phyloP scores from a whole-genome alignment of 2,329 filamentous ascomycete genomes.

The Seiridium cupressi region DNA sequence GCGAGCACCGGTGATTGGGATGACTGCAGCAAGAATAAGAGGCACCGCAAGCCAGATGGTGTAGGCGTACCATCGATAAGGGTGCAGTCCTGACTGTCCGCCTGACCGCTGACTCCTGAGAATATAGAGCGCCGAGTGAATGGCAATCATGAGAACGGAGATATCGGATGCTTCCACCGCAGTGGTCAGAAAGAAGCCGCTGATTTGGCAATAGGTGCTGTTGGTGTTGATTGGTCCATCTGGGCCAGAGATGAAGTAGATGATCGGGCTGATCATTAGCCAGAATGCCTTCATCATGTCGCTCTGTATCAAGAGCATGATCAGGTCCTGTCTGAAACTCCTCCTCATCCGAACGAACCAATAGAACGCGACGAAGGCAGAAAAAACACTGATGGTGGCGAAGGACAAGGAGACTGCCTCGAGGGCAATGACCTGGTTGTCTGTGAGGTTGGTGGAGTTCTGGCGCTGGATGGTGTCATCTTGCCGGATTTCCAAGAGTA shows the following conservation, averaged over 20 bases:
- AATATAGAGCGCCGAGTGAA: conserved; percentile 72
- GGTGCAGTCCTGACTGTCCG: conserved; percentile 65
- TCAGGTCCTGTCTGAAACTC: conserved; percentile 72
- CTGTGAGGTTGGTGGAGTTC: neutral
- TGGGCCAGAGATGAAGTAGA: conserved; percentile 49
- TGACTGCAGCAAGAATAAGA: conserved; percentile 47
- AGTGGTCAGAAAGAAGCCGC: conserved; percentile 65
- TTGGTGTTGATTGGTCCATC: conserved; percentile 39
- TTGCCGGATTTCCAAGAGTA: neutral
- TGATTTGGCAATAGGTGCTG: conserved; percentile 63
- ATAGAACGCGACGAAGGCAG: conserved; percentile 58
- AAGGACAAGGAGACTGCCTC: conserved; percentile 40
- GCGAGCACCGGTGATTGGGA: conserved; percentile 25
- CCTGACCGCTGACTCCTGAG: conserved; percentile 50
- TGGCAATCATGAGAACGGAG: conserved; percentile 68
- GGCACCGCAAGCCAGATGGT: conserved; percentile 57
- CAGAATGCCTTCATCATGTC: conserved; percentile 70
- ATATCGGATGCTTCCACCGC: conserved; percentile 71
- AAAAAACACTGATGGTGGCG: conserved; percentile 52
- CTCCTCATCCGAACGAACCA: conserved; percentile 75
- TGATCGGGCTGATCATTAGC: conserved; percentile 64
- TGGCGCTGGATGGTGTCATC: neutral
- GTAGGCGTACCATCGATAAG: conserved; percentile 62
- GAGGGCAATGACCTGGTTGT: conserved; percentile 20
- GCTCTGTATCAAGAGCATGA: conserved; percentile 71